Base-by-base conservation (phyloP, 768 basidiomycete genomes). In the Amanita exitialis region DNA sequence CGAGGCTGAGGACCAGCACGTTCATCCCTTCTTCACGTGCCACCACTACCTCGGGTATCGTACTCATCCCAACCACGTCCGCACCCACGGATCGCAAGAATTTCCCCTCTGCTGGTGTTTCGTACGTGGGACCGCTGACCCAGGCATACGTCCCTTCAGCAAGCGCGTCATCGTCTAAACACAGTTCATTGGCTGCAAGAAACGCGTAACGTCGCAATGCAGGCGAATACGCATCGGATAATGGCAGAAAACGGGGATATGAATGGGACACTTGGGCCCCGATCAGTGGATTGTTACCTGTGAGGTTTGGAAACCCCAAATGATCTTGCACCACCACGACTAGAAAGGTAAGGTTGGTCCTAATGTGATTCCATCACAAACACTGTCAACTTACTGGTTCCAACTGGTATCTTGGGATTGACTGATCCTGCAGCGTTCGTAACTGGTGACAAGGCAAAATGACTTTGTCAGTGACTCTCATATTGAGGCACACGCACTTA, bases 41-140 rank as follows among this genome's bases (percentile, higher is more conserved):
- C 0, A 80, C 86, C 20, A 92, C 69, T 21, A 94, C 91, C 66
- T 94, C 91, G 0, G 90, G 91, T 13, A 93, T 78, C 0, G 92
- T 94, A 57, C 87, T 90, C 91, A 94, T 94, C 1, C 91, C 91
- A 1, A 93, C 91, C n/a, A 92, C 86, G 58, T 90, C 89, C 1
- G 85, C 91, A 3, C 91, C 91, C 0, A 79, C 80, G 6, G 68
- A 66, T 13, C 85, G 69, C 36, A 94, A 68, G 66, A 92, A 82
- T 44, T 82, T 72, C 28, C 90, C 91, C 58, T 95, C 91, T 0
- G 89, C 90, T 2, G 86, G 81, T 0, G 87, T 89, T 67, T 94
- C 91, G 61, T 94, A 94, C 6, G 89, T 87, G 12, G 92, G 91
- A 0, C 92, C 91, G 27, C 81, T 77, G 42, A 94, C 91, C 87